These are phyloP conservation scores for Metschnikowia shivogae DNA, from an alignment of 805 yeast species.

Conservation along the genomic window DNA sequence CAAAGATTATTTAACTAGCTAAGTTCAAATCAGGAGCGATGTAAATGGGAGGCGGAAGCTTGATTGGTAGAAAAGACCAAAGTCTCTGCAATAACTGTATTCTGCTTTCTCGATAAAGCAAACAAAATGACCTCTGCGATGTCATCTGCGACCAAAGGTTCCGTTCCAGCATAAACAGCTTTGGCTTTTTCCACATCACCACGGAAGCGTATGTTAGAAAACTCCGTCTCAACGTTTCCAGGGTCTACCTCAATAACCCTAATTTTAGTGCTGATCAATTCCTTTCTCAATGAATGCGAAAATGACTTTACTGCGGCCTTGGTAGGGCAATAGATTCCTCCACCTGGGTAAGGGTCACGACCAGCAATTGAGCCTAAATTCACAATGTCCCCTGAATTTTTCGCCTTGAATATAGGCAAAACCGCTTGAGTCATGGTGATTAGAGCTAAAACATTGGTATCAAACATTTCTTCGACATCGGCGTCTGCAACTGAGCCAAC, in stretches of 20 bases:
- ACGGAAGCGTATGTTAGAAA: constrained; percentile 58
- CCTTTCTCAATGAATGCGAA: constrained; percentile 69
- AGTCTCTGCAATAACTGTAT: constrained; percentile 75
- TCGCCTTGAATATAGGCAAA: constrained; percentile 63
- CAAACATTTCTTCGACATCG: constrained; percentile 73
- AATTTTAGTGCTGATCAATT: constrained; percentile 63
- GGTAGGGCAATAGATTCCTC: constrained; percentile 72
- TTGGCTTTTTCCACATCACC: constrained; percentile 62
- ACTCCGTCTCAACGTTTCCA: constrained; percentile 78
- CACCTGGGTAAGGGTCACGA: constrained; percentile 75
- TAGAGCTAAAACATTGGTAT: constrained; percentile 84
- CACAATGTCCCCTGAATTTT: constrained; percentile 69
- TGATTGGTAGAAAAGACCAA: constrained; percentile 83
- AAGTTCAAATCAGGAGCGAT: constrained; percentile 19
- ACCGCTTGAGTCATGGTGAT: constrained; percentile 80
- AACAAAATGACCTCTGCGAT: constrained; percentile 73
- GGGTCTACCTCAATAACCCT: constrained; percentile 75
- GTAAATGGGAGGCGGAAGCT: constrained; percentile 68
- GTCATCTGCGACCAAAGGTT: constrained; percentile 68
- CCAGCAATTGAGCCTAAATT: constrained; percentile 78
- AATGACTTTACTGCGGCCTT: constrained; percentile 71
- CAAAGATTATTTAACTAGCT: not conserved
- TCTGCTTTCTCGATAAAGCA: constrained; percentile 60
- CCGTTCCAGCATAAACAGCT: constrained; percentile 60
- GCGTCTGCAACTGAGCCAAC: constrained; percentile 63